phyloP scores from a whole-genome alignment of 257 asterid genomes.

The Przewalskia tangutica region DNA sequence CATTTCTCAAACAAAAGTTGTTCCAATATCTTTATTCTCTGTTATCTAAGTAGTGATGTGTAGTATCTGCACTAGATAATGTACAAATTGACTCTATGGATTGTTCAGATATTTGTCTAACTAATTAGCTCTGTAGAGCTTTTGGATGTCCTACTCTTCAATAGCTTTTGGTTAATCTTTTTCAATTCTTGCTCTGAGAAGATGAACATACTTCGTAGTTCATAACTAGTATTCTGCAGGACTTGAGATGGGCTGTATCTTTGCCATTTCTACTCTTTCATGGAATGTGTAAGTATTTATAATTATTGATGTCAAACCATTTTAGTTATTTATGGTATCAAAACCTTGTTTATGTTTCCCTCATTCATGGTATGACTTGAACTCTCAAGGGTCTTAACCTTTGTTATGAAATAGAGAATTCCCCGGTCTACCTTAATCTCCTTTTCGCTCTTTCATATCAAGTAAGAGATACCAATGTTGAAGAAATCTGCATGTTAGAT shows the following conservation, averaged over 20 bases:
- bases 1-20: background rate
- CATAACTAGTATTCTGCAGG: slow-evolving; percentile 34
- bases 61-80: background rate
- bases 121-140: background rate
- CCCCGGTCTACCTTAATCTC: background rate
- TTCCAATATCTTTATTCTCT: background rate
- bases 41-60: background rate
- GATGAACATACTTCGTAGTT: background rate
- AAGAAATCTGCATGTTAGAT: background rate
- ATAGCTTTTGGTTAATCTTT: background rate
- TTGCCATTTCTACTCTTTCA: slow-evolving; percentile 77
- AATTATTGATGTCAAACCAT: background rate
- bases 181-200: background rate
- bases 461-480: background rate
- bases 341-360: background rate
- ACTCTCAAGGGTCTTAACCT: background rate
- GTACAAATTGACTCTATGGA: background rate
- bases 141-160: background rate
- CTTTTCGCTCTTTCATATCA: background rate
- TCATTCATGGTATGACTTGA: background rate
- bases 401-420: background rate
- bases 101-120: background rate
- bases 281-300: slow-evolving; percentile 50
- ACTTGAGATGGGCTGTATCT: slow-evolving; percentile 68
- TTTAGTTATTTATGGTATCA: background rate